phyloP scores from a whole-genome alignment of 306 rosid genomes.

The Canavalia gladiata region DNA sequence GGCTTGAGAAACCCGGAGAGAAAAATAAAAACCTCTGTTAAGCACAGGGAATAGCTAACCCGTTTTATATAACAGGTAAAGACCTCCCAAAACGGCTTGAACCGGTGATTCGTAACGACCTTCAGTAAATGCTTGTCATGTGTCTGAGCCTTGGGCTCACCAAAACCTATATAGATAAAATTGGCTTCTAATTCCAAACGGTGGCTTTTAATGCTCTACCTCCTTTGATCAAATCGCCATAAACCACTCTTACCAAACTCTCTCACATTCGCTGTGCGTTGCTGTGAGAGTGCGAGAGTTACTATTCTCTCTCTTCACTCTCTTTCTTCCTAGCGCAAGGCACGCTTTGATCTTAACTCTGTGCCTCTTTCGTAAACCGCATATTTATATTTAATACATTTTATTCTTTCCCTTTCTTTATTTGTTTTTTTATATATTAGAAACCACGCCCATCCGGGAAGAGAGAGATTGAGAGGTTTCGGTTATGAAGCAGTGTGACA shows the following conservation, averaged over 20 bases:
- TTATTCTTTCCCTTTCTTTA: not conserved
- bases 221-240: slow-evolving; percentile 59
- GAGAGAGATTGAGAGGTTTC: not conserved
- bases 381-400: slow-evolving; percentile 45
- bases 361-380: slow-evolving; percentile 23
- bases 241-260: slow-evolving; percentile 63
- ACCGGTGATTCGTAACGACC: not conserved
- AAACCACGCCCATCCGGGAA: slow-evolving; percentile 41
- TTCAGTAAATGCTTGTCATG: slow-evolving; percentile 1
- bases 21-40: not conserved
- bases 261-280: slow-evolving; percentile 33
- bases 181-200: slow-evolving; percentile 45
- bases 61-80: not conserved
- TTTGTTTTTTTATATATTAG: slow-evolving; percentile 30
- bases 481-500: slow-evolving; percentile 45
- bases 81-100: slow-evolving; percentile 8
- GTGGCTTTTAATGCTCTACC: slow-evolving; percentile 56
- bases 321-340: slow-evolving; percentile 49
- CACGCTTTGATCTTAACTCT: slow-evolving; percentile 63
- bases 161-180: slow-evolving; percentile 30
- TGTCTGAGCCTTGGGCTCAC: slow-evolving; percentile 16
- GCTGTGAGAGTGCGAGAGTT: slow-evolving; percentile 43
- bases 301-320: slow-evolving; percentile 40
- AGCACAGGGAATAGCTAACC: not conserved
- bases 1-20: not conserved